phyloP scores from a whole-genome alignment of 1,284 basidiomycete genomes.

The Puccinia hordei region DNA sequence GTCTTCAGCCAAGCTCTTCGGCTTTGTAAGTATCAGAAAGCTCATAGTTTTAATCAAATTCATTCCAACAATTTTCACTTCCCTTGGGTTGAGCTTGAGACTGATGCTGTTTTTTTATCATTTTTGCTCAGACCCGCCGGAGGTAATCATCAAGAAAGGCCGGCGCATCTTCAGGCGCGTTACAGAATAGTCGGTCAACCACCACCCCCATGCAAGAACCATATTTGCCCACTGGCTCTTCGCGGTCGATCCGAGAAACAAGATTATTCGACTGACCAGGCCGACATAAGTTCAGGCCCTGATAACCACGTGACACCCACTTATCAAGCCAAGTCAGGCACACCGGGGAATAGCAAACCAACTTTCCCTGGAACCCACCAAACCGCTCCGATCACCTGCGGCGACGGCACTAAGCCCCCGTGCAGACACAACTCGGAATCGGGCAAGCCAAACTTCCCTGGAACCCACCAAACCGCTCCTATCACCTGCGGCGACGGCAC shows the following conservation, averaged over 20 bases:
- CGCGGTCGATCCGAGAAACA: background rate
- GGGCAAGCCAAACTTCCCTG: background rate
- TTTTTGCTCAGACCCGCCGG: background rate
- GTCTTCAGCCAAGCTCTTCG: background rate
- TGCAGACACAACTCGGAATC: background rate
- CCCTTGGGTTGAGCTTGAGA: background rate
- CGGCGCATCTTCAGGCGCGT: conserved; percentile 17
- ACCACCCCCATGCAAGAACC: conserved; percentile 33
- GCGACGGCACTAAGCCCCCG: conserved; percentile 1
- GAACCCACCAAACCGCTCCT: conserved; percentile 8
- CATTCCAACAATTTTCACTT: background rate
- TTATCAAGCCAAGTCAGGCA: conserved; percentile 16
- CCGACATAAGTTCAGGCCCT: background rate
- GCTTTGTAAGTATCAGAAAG: background rate
- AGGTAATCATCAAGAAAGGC: background rate
- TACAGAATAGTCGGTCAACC: conserved; percentile 34
- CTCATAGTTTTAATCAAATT: background rate
- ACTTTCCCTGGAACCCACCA: conserved; percentile 2
- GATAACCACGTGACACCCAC: background rate
- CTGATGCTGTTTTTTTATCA: background rate
- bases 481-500: conserved; percentile 25
- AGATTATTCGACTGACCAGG: background rate
- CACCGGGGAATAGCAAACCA: background rate
- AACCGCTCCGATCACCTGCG: conserved; percentile 6
- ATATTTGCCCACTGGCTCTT: conserved; percentile 26